Base-by-base conservation (phyloP, 2,329 filamentous ascomycete species). In the Pseudogymnoascus sp. region DNA sequence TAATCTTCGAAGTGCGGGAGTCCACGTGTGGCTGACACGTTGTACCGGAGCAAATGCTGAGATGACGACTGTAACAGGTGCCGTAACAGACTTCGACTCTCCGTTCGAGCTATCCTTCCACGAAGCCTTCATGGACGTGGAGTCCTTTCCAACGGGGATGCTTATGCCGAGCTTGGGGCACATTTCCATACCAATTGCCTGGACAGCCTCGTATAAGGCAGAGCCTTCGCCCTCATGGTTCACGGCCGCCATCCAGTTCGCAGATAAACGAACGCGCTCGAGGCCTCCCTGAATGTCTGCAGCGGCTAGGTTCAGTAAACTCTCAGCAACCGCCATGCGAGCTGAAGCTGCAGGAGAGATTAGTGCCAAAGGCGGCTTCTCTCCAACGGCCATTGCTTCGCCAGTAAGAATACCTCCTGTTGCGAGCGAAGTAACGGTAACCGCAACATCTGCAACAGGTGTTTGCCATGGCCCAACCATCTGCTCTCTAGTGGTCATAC, bases 161-260 rank as follows among this genome's bases (percentile, higher is more conserved):
- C 89, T 91, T 65, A 99, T 86, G 35, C 90, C 91, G n/a, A 97
- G 82, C 70, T 89, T 82, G 1, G 92, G 92, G 76, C 95, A 99
- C 7, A 99, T 81, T 59, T 96, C 89, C 85, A 96, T 88, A 59
- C 93, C 93, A 64, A 97, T 92, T 8, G 93, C 92, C 73, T 96
- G 85, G 2, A 97, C 95, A 31, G 93, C 95, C 75, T 97, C 91
- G 72, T 96, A 97, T 33, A 97, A 82, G 14, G 88, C 91, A 40
- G 93, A 93, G 42, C 91, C 93, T 76, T 99, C 95, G 56, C 95
- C 95, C 21, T 90, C 88, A 74, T 97, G 92, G 72, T 87, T 92
- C 65, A 93, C 90, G n/a, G 93, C 93, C 2, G 92, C 93, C 95
- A 97, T 97, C 93, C 93, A 99, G 78, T 99, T 97, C 60, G 93